phyloP scores from a whole-genome alignment of 768 basidiomycete genomes.

The Macrocybe gigantea region DNA sequence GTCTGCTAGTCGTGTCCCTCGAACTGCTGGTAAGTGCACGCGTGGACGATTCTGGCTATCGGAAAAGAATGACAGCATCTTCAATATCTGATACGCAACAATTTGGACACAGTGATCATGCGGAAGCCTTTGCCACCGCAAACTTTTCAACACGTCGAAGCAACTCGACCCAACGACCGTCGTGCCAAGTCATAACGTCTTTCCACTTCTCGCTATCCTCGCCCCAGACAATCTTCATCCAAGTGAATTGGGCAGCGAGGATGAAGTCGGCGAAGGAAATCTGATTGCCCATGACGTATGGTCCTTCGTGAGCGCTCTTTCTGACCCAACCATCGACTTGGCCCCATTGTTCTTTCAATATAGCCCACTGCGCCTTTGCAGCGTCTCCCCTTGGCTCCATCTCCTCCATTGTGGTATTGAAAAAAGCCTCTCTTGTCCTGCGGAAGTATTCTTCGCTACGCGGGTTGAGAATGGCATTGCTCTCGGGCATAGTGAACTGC shows the following conservation, averaged over 20 bases:
- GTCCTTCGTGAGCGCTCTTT: constrained; percentile 12
- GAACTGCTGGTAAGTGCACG: too few species aligned
- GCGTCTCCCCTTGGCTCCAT: constrained; percentile 23
- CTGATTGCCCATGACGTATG: constrained; percentile 13
- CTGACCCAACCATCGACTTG: constrained; percentile 15
- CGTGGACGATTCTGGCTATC: too few species aligned
- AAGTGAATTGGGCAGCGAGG: constrained; percentile 5
- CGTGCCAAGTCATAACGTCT: constrained; percentile 22
- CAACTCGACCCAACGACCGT: constrained; percentile 22
- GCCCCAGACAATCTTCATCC: constrained; percentile 2
- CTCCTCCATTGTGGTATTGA: constrained; percentile 32
- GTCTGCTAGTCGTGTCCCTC: too few species aligned
- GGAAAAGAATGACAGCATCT: too few species aligned
- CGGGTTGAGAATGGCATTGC: constrained; percentile 20
- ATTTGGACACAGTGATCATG: too few species aligned
- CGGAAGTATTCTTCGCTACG: constrained; percentile 34
- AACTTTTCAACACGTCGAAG: too few species aligned
- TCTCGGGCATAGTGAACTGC: constrained; percentile 14
- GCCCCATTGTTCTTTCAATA: constrained; percentile 12
- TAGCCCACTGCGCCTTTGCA: constrained; percentile 23
- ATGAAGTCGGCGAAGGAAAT: constrained; percentile 9
- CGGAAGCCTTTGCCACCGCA: too few species aligned
- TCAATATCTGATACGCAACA: too few species aligned
- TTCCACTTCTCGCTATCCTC: constrained; percentile 27
- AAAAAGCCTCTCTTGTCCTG: constrained; percentile 22